These are phyloP conservation scores for Diaporthe caulivora DNA, from an alignment of 2,329 filamentous ascomycete species.

Conservation along the genomic window DNA sequence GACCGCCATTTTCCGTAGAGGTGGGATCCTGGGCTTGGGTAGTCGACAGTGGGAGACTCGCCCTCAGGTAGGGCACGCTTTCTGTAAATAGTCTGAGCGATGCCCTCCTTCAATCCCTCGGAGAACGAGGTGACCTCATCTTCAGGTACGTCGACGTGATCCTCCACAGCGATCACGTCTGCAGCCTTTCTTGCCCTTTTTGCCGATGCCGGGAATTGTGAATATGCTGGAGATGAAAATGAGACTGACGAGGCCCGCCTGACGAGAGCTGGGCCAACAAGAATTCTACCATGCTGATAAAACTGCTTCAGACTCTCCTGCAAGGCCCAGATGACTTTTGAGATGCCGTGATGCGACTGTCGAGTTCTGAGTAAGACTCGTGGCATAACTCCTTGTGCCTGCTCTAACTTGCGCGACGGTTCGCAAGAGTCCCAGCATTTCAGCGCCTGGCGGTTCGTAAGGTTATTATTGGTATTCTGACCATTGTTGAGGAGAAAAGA, in stretches of 20 bases:
- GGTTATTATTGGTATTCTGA: not conserved
- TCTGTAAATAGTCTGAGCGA: conserved; percentile 24
- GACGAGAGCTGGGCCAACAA: no score
- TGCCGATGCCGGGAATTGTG: conserved; percentile 1
- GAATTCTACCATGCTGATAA: not conserved
- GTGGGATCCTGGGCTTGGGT: conserved; percentile 34
- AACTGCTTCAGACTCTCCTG: not conserved
- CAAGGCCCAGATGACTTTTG: conserved; percentile 3
- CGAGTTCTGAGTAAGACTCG: conserved; percentile 34
- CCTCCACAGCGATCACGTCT: conserved; percentile 32
- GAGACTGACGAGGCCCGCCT: conserved; percentile 29
- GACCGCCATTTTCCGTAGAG: conserved; percentile 46
- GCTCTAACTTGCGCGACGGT: conserved; percentile 23
- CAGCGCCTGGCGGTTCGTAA: not conserved
- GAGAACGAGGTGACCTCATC: conserved; percentile 34
- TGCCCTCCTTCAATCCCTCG: conserved; percentile 32
- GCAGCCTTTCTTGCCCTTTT: conserved; percentile 33
- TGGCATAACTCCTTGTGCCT: conserved; percentile 37
- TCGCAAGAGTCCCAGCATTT: conserved; percentile 32
- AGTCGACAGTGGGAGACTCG: not conserved
- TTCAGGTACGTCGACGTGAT: conserved; percentile 14
- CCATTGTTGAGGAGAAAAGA: not conserved
- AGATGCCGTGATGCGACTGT: conserved; percentile 35
- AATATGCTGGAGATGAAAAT: conserved; percentile 23
- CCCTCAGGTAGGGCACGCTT: not conserved